Conservation (phyloP, 2,329 filamentous ascomycete genomes). For the Colletotrichum spinosum region DNA sequence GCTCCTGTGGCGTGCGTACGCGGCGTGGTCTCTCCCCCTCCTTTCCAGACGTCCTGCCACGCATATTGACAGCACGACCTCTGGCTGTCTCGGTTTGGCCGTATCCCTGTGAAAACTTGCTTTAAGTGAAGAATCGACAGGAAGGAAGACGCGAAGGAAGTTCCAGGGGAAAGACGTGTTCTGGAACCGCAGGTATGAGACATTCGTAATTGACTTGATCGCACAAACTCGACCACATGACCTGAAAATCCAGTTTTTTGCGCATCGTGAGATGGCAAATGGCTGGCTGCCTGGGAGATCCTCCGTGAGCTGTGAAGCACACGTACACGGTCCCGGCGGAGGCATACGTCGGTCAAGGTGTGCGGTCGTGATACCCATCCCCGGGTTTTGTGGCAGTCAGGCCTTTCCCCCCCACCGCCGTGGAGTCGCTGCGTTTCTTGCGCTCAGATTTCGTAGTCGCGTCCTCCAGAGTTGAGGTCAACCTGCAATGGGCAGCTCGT, state of each 20-base stretch:
- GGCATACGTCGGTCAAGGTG: background rate
- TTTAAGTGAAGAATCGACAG: background rate
- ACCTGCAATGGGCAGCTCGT: background rate
- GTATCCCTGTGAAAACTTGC: background rate
- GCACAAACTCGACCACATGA: slow-evolving; percentile 34
- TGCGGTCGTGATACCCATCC: slow-evolving; percentile 4
- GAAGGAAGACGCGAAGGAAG: slow-evolving; percentile 19
- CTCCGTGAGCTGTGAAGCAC: background rate
- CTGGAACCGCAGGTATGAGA: background rate
- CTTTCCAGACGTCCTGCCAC: background rate
- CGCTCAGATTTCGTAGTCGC: background rate
- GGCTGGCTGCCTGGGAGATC: too few species aligned
- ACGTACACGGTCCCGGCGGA: background rate
- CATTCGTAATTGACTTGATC: slow-evolving; percentile 6
- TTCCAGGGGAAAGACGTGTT: background rate
- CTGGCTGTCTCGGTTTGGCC: slow-evolving; percentile 8
- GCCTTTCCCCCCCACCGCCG: background rate
- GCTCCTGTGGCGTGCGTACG: slow-evolving; percentile 4
- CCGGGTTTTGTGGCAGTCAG: slow-evolving; percentile 3
- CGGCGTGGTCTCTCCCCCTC: too few species aligned
- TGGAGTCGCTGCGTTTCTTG: background rate
- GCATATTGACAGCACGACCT: slow-evolving; percentile 1
- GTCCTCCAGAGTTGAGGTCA: slow-evolving; percentile 20
- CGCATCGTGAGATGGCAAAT: background rate
- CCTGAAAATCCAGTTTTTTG: slow-evolving; percentile 13